A percentile compares a stretch with the other conserved stretches of the same genome.
These are phyloP conservation scores for Ustilago shanxiensis DNA, from an alignment of 1,284 basidiomycete species.

Conservation along the genomic window DNA sequence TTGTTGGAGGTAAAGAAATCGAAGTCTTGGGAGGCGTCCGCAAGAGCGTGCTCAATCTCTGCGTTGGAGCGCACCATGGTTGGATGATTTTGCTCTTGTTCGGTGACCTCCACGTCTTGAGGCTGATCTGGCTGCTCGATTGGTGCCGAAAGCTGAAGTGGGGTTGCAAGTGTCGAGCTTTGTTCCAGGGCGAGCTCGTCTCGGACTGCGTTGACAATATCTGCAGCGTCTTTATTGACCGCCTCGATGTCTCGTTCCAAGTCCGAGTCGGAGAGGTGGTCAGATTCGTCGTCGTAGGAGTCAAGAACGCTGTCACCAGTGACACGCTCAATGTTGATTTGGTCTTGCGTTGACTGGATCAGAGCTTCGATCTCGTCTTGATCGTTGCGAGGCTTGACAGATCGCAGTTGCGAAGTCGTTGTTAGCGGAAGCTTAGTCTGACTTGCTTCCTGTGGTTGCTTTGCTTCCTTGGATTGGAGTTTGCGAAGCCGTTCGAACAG, in stretches of 20 bases:
- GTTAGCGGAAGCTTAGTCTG: too few species aligned
- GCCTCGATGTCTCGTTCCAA: slow-evolving; percentile 26
- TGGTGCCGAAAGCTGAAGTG: neutral
- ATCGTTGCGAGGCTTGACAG: slow-evolving; percentile 14
- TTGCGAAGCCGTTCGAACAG: slow-evolving; percentile 35
- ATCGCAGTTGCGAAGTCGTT: neutral
- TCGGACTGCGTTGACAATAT: slow-evolving; percentile 39
- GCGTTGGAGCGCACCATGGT: slow-evolving; percentile 23
- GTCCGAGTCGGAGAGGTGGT: slow-evolving; percentile 26
- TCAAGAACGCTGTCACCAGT: neutral
- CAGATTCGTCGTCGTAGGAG: slow-evolving; percentile 26
- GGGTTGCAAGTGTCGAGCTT: neutral
- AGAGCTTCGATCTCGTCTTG: slow-evolving; percentile 49
- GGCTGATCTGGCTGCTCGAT: neutral
- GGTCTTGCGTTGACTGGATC: slow-evolving; percentile 33
- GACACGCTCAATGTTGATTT: slow-evolving; percentile 31
- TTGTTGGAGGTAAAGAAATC: slow-evolving; percentile 12
- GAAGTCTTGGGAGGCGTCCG: slow-evolving; percentile 37
- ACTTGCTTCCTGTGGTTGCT: too few species aligned
- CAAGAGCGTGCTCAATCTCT: slow-evolving; percentile 44
- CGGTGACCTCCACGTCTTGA: neutral
- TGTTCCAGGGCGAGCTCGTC: slow-evolving; percentile 41
- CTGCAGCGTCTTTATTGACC: slow-evolving; percentile 28
- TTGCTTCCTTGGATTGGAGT: slow-evolving; percentile 7
- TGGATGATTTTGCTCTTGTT: neutral